Base-by-base conservation (phyloP, 768 basidiomycete genomes). In the Cantharellus anzutake region DNA sequence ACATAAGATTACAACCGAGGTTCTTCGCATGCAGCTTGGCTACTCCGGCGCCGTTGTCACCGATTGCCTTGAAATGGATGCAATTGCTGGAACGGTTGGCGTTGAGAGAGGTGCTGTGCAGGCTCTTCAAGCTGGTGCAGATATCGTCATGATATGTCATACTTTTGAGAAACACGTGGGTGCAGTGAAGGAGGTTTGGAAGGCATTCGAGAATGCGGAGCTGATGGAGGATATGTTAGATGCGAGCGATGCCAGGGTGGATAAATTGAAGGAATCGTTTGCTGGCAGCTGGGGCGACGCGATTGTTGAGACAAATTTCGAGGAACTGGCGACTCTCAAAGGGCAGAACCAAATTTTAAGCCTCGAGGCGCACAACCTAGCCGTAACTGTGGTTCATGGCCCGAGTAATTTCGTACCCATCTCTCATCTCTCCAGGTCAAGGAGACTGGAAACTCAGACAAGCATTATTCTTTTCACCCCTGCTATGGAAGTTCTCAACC, bases 11-110 rank as follows among this genome's bases (percentile, higher is more conserved):
- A 80, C 78, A 37, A 79, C 72, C 0, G 75, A 69, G 11, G 66
- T 84, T 7, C 69, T 84, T 50, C 74, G 80, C 51, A 57, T 55
- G 16, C 72, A 76, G 48, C 62, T 85, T 65, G 71, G 71, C 0
- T 86, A 75, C 67, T 56, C 71, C 2, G 82, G 82, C 0, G 75
- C 85, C 42, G 68, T 83, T 29, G 82, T 84, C 38, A 84, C 84
- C 1, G 84, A 85, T 66, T 85, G 84, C 65, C 69, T 86, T 34
- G 83, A 85, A 70, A 85, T 86, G 84, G 80, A 80, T 55, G 83
- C 84, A 5, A 76, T 85, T 14, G 75, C 79, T 0, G 72, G 75
- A 38, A 70, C 71, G 16, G 71, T 70, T 61, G 80, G 80, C 3
- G 70, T 75, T 2, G 73, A 75, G 59, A 72, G 72, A 44, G 82